These are phyloP conservation scores for Oxytropis ochrocephala DNA, from an alignment of 306 rosid species.

Conservation along the genomic window DNA sequence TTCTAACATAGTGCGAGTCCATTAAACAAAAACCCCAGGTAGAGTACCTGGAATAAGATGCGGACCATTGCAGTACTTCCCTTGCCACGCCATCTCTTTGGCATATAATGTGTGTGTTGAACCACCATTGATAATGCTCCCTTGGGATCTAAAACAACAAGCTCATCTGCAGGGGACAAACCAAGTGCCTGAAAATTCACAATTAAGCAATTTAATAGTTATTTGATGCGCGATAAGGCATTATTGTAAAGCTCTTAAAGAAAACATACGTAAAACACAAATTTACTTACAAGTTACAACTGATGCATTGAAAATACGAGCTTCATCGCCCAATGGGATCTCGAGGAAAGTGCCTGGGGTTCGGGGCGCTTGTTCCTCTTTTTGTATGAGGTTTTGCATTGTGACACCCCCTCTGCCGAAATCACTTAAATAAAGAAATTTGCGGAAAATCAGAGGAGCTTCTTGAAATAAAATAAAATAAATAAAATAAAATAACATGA, in stretches of 20 bases:
- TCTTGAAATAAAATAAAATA: too few species aligned
- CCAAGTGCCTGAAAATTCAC: constrained; percentile 74
- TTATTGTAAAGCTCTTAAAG: neutral
- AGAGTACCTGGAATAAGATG: constrained; percentile 67
- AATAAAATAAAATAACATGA: too few species aligned
- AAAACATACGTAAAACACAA: neutral
- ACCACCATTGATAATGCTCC: constrained; percentile 85
- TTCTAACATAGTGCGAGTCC: constrained; percentile 12
- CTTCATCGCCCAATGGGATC: too few species aligned
- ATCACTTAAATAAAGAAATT: too few species aligned
- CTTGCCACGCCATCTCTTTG: constrained; percentile 91
- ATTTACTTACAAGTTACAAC: constrained; percentile 59
- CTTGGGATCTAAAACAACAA: constrained; percentile 69
- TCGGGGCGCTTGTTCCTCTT: too few species aligned
- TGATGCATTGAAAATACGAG: constrained; percentile 87
- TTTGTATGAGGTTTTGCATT: too few species aligned
- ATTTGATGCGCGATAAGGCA: neutral
- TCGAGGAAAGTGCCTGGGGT: too few species aligned
- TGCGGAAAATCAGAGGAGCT: too few species aligned
- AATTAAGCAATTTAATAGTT: neutral
- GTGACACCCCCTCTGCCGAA: too few species aligned
- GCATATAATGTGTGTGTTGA: constrained; percentile 93
- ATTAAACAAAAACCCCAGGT: neutral
- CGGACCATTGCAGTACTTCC: constrained; percentile 63
- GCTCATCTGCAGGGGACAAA: constrained; percentile 53